Base-by-base conservation (phyloP, 1,284 basidiomycete genomes). In the Pascua sp. region DNA sequence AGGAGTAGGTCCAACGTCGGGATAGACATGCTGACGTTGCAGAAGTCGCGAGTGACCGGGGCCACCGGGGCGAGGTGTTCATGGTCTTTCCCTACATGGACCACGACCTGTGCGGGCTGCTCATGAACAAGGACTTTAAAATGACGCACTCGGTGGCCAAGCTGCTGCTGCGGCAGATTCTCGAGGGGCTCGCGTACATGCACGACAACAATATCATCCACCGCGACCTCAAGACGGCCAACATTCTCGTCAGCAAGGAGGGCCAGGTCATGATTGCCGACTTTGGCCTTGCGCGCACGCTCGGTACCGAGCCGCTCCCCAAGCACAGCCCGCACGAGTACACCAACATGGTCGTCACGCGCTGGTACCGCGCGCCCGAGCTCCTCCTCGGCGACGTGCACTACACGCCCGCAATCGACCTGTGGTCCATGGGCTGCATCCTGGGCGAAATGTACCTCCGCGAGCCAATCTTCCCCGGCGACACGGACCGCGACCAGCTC, bases 71-170 rank as follows among this genome's bases (percentile, higher is more conserved):
- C 49, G 81, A 81, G 50, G 80, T 83, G 16, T 97, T 91, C 78
- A 97, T 98, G 94, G 94, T 98, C 39, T 98, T 98, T 72, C 95
- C 95, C 0, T 98, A 96, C 78, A 97, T 98, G 93, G 95, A 98
- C 69, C 96, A 99, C 72, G 95, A 99, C 78, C 84, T 99, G 24
- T 93, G 94, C 11, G 96, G 96, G 2, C 77, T 98, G 50, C 78
- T 98, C 52, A 90, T 94, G 75, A 96, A 96, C 71, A 87, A 89
- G 53, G 84, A 88, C 42, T 91, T 92, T 60, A 86, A 87, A 67
- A 80, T 91, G 13, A 81, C 83, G 48, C 86, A 87, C 40, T 90
- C 88, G 66, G 85, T 91, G 60, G 92, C 97, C 78, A 99, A 98
- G 80, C 80, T 96, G 44, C 95, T 98, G 74, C 91, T 96, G 86